Conservation (phyloP, 2,329 filamentous ascomycete genomes). For the Hymenoscyphus repandus region DNA sequence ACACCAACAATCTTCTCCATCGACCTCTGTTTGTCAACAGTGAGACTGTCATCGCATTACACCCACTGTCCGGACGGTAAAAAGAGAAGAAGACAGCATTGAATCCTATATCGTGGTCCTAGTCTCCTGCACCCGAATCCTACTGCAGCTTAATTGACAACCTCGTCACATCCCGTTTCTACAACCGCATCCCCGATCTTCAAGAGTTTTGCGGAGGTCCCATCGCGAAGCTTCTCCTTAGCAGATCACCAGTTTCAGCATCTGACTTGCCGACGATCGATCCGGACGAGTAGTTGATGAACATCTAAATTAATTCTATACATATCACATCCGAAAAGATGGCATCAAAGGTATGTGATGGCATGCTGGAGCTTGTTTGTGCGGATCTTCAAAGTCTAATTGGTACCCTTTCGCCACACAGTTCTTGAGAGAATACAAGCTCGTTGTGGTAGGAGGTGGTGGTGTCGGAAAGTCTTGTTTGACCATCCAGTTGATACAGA, state of each 20-base stretch:
- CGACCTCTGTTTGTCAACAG: too few species aligned
- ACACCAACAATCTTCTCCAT: background rate
- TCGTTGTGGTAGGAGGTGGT: conserved; percentile 96
- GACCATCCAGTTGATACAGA: conserved; percentile 86
- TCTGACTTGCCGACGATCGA: conserved; percentile 12
- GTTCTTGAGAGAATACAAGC: conserved; percentile 89
- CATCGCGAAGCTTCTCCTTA: conserved; percentile 1
- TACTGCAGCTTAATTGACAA: too few species aligned
- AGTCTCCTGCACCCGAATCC: too few species aligned
- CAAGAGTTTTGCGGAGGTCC: background rate
- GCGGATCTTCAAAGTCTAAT: conserved; percentile 14
- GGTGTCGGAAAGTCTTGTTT: conserved; percentile 98
- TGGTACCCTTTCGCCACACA: conserved; percentile 32
- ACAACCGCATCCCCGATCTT: background rate
- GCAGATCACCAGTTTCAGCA: conserved; percentile 12
- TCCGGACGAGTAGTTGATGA: conserved; percentile 16
- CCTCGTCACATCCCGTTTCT: too few species aligned
- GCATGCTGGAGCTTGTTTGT: background rate
- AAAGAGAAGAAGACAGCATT: too few species aligned
- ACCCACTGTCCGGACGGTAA: too few species aligned
- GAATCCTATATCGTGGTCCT: background rate
- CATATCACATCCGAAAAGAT: conserved; percentile 23
- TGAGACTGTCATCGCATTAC: too few species aligned
- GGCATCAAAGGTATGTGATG: conserved; percentile 34
- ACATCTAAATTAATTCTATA: conserved; percentile 13